Evolutionary conservation across 768 basidiomycete genomes (phyloP).

Genomic region (Pleurotus sapidus): DNA sequence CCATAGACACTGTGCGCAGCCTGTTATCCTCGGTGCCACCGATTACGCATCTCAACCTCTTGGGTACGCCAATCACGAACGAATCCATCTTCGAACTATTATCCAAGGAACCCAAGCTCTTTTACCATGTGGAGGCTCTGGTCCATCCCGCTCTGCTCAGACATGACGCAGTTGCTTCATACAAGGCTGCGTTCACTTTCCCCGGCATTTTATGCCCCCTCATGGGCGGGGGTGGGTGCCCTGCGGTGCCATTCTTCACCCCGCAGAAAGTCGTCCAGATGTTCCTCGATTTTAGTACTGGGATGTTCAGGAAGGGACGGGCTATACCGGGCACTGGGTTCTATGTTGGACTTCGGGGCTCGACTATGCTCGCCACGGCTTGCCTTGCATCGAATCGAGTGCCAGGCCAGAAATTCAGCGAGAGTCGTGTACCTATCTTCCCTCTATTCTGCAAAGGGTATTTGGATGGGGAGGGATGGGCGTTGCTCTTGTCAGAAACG

Average conservation of each 20-base stretch:
- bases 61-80: conserved; percentile 20
- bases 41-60: conserved; percentile 22
- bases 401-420: background rate
- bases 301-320: background rate
- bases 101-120: conserved; percentile 19
- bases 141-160: conserved; percentile 23
- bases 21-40: conserved; percentile 17
- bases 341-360: background rate
- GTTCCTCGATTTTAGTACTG: background rate
- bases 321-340: background rate
- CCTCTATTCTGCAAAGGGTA: background rate
- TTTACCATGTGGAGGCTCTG: conserved; percentile 23
- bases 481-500: background rate
- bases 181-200: background rate
- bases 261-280: background rate
- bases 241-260: conserved; percentile 1
- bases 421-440: background rate
- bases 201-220: background rate
- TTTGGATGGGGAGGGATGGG: conserved; percentile 1
- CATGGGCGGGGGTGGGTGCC: background rate
- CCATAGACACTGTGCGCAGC: conserved; percentile 16
- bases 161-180: background rate
- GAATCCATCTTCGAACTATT: conserved; percentile 21
- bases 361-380: background rate
- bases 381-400: background rate